Base-by-base conservation (phyloP, 495 filamentous ascomycete genomes). In the Tricharina praecox region DNA sequence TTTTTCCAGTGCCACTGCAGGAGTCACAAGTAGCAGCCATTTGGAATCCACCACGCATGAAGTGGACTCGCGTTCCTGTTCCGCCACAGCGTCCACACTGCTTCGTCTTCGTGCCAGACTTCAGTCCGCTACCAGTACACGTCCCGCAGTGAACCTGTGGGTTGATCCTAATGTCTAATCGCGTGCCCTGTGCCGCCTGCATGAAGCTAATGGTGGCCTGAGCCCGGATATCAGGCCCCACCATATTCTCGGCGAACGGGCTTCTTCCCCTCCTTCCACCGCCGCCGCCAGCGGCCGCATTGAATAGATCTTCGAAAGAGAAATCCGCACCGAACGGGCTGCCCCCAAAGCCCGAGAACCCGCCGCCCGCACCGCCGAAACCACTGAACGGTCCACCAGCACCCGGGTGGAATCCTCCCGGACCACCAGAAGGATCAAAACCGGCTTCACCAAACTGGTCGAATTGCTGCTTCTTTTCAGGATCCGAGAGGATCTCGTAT, bases 221-320 rank as follows among this genome's bases (percentile, higher is more conserved):
- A 20, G 94, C 28, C 61, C 95, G 85, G 55, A 97, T 93, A 63
- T 90, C 81, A 41, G 94, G 82, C 35, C 90, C 90, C 23, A 93
- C 77, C 50, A 53, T 23, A 88, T 72, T 60, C 85, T 72, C 52
- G 83, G 78, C 52, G 64, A 88, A 90, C 5, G 77, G 77, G 15
- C 63, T 66, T 18, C 50, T 51, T 61, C 71, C 52, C 20, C 67
- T 63, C 11, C 64, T 60, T 2, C 53, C 43, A 4, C 70, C 55
- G 13, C 77, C 70, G 11, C 73, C 64, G 9, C 78, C 68, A 24
- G 63, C 64, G 10, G 70, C 60, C 3, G 83, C 85, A 45, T 79
- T 79, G 59, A 97, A 96, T 3, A 96, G 67, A 67, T 96, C 90
- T 54, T 96, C 90, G 50, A 97, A 92, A 58, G 85, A 85, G 67